phyloP scores from a whole-genome alignment of 2,329 filamentous ascomycete genomes.

The Chrysosphaeria jannelii region DNA sequence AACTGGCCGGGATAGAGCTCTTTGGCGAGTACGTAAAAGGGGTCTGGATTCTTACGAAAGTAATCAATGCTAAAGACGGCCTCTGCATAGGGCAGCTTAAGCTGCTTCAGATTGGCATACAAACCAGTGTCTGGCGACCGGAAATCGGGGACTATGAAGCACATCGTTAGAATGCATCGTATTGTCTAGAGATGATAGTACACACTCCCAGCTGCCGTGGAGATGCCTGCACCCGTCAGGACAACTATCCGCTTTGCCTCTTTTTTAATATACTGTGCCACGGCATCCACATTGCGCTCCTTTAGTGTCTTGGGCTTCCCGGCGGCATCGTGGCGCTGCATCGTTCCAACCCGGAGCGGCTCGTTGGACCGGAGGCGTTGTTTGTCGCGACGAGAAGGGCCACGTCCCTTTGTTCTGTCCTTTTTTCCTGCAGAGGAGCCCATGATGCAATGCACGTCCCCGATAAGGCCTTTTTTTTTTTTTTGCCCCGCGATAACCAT shows the following conservation, averaged over 20 bases:
- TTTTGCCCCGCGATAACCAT: too few species aligned
- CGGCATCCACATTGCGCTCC: slow-evolving; percentile 35
- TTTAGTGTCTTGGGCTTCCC: slow-evolving; percentile 32
- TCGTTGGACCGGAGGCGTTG: slow-evolving; percentile 1
- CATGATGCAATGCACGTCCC: too few species aligned
- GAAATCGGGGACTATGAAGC: slow-evolving; percentile 55
- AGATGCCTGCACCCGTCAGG: slow-evolving; percentile 75
- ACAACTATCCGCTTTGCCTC: slow-evolving; percentile 50
- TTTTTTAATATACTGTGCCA: slow-evolving; percentile 55
- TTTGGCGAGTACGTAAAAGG: slow-evolving; percentile 76
- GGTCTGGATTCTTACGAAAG: slow-evolving; percentile 56
- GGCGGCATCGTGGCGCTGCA: slow-evolving; percentile 62
- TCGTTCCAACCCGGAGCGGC: slow-evolving; percentile 14
- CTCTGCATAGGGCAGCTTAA: slow-evolving; percentile 69
- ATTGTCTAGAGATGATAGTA: slow-evolving; percentile 1
- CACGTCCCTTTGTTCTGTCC: slow-evolving; percentile 3
- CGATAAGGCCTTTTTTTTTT: too few species aligned
- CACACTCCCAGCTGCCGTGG: slow-evolving; percentile 35
- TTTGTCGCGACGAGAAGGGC: slow-evolving; percentile 2
- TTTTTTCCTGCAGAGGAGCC: slow-evolving; percentile 3
- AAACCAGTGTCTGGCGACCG: slow-evolving; percentile 76
- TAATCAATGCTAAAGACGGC: slow-evolving; percentile 83
- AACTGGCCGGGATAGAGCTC: slow-evolving; percentile 82
- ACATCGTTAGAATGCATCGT: background rate
- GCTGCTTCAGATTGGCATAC: slow-evolving; percentile 66